phyloP scores from a whole-genome alignment of 2,329 filamentous ascomycete genomes.

The Fusarium irregulare region DNA sequence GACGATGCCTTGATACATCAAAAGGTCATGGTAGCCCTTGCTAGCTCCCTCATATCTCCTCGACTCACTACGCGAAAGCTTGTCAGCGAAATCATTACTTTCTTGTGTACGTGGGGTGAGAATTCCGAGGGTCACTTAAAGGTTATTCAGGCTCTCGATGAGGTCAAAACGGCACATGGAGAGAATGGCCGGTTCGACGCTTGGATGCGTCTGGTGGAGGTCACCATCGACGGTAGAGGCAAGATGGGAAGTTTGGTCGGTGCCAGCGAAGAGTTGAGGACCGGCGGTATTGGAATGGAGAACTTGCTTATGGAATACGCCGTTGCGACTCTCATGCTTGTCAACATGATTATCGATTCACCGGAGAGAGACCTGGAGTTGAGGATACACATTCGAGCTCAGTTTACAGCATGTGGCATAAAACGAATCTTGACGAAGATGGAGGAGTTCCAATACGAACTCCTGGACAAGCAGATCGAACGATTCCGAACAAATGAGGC shows the following conservation, averaged over 20 bases:
- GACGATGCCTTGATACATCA: constrained; percentile 93
- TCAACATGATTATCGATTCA: constrained; percentile 97
- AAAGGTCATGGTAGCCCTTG: constrained; percentile 88
- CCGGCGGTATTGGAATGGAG: constrained; percentile 97
- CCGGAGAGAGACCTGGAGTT: constrained; percentile 89
- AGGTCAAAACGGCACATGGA: constrained; percentile 85
- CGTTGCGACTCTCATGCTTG: constrained; percentile 90
- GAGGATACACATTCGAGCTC: constrained; percentile 92
- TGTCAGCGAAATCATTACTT: constrained; percentile 95
- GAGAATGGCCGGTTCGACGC: constrained; percentile 97
- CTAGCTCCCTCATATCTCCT: constrained; percentile 86
- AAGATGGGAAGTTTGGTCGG: constrained; percentile 99
- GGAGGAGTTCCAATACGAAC: constrained; percentile 97
- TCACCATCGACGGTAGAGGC: constrained; percentile 94
- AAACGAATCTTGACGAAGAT: constrained; percentile 95
- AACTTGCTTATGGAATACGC: constrained; percentile 99
- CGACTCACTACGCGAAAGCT: constrained; percentile 92
- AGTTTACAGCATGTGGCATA: constrained; percentile 95
- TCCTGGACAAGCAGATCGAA: constrained; percentile 98
- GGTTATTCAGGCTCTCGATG: constrained; percentile 92
- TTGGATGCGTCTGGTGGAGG: constrained; percentile 98
- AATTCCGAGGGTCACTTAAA: constrained; percentile 87
- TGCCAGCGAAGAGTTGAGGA: constrained; percentile 94
- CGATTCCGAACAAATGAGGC: constrained; percentile 92
- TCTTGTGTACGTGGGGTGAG: constrained; percentile 93